Evolutionary conservation across 1,284 basidiomycete genomes (phyloP), one percentile per base, ranked within the genome.

Genomic region (Moniliophthora roreri): DNA sequence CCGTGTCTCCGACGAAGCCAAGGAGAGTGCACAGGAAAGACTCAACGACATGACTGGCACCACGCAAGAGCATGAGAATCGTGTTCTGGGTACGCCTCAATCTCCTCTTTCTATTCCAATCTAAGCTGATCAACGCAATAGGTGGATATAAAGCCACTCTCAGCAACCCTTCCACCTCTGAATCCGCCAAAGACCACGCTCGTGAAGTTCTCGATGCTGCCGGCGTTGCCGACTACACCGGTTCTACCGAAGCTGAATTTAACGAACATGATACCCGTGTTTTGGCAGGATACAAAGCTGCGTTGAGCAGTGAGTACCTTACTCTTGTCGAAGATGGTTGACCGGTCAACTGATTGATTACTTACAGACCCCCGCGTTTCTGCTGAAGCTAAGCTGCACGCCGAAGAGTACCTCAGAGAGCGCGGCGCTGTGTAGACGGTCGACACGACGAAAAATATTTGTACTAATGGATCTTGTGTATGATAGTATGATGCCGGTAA

Each of bases 111-210:
- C 4, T 4, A 4, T 2, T 7, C 36, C 35, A 37, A 40, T n/a
- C 36, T 39, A n/a, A n/a, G 8, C 15, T 13, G 37, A 50, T 21
- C 16, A 9, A 13, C 41, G 11, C 38, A 36, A 24, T 45, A 44
- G 75, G 70, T 20, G 80, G 80, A 9, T 80, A 81, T 70, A 82
- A 82, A 65, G 78, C 80, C 3, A 77, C 79, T 24, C 40, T 82
- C 26, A 67, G 66, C 55, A 81, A 77, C 60, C 70, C 71, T 2
- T 37, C 66, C 38, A 73, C 76, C 0, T 78, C 78, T 1, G 63
- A 66, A 3, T 66, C 75, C 53, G 80, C 82, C 16, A 82, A 83
- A 65, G 59, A 70, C 35, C 80, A 80, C 55, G 80, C 81, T 18
- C 62, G 63, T 51, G 68, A 78, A 51, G 73, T 71, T 55, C 61